Conservation (phyloP, 208 protist species). For the Balamuthia mandrillaris region DNA sequence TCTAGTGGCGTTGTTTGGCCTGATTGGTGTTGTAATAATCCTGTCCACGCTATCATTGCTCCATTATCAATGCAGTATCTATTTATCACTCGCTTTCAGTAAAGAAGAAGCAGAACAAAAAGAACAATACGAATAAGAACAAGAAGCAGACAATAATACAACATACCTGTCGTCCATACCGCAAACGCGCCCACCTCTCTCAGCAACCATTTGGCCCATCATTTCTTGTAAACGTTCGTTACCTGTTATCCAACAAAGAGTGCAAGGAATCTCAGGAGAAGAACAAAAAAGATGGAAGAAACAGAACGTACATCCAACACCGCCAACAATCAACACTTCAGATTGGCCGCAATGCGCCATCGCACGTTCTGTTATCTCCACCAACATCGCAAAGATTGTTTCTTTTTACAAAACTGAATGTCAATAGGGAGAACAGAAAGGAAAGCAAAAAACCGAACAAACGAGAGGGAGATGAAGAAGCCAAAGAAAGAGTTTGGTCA, state of each 20-base stretch:
- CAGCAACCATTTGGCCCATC: conserved; percentile 85
- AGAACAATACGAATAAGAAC: not conserved
- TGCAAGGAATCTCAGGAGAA: not conserved
- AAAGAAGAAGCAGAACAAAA: not conserved
- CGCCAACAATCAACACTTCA: conserved; percentile 97
- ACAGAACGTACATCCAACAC: conserved; percentile 93
- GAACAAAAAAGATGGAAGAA: conserved; percentile 48
- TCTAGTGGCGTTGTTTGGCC: conserved; percentile 53
- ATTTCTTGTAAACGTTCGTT: conserved; percentile 94
- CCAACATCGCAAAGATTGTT: conserved; percentile 97
- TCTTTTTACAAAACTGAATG: conserved; percentile 66
- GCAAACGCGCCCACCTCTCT: conserved; percentile 83
- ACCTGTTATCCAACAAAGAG: conserved; percentile 30
- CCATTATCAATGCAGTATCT: conserved; percentile 99
- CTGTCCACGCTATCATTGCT: conserved; percentile 99
- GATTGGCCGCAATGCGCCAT: conserved; percentile 92
- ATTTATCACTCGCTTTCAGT: too few relatives aligned
- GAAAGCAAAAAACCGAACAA: not conserved
- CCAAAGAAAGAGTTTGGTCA: not conserved
- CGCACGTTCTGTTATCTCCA: conserved; percentile 98
- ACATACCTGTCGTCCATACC: conserved; percentile 85
- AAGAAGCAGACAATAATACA: not conserved
- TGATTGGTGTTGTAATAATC: conserved; percentile 80
- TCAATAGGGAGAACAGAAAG: not conserved
- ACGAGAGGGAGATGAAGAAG: not conserved